A percentile compares a stretch with the other conserved stretches of the same genome.
These are phyloP conservation scores for Torulaspora globosa DNA, from an alignment of 1,139 yeast species.

Conservation along the genomic window DNA sequence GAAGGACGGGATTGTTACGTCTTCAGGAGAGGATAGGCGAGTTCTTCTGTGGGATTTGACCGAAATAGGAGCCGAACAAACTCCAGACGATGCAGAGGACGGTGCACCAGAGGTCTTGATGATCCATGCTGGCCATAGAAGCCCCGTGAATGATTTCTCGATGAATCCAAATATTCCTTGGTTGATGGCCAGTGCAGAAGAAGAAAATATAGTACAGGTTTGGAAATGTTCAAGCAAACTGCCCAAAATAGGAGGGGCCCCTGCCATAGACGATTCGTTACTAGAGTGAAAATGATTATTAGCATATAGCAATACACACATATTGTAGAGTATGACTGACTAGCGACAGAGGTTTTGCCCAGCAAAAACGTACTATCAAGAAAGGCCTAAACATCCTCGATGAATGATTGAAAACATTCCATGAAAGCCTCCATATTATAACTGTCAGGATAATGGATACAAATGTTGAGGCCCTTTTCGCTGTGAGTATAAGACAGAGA, in stretches of 20 bases:
- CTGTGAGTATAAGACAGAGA: constrained; percentile 30
- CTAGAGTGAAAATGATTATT: constrained; percentile 16
- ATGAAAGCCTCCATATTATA: constrained; percentile 31
- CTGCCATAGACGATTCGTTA: constrained; percentile 19
- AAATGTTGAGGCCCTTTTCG: constrained; percentile 28
- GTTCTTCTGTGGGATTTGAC: constrained; percentile 69
- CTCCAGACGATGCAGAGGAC: constrained; percentile 74
- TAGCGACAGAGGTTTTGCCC: constrained; percentile 1
- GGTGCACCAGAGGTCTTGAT: constrained; percentile 77
- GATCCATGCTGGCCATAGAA: constrained; percentile 88
- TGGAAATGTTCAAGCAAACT: constrained; percentile 64
- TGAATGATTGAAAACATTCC: constrained; percentile 29
- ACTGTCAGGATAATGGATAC: constrained; percentile 32
- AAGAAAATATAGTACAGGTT: constrained; percentile 70
- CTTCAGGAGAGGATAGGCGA: constrained; percentile 69
- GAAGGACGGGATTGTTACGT: constrained; percentile 65
- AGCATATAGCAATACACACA: constrained; percentile 1
- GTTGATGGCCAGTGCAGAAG: constrained; percentile 70
- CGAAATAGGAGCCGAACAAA: constrained; percentile 72
- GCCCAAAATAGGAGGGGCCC: constrained; percentile 34
- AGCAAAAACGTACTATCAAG: neutral
- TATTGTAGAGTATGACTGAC: neutral
- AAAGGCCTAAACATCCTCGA: constrained; percentile 19
- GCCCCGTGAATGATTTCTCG: constrained; percentile 65
- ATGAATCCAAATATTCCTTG: constrained; percentile 66